Conservation (phyloP, 345 rosid species). For the Camelina laxa region DNA sequence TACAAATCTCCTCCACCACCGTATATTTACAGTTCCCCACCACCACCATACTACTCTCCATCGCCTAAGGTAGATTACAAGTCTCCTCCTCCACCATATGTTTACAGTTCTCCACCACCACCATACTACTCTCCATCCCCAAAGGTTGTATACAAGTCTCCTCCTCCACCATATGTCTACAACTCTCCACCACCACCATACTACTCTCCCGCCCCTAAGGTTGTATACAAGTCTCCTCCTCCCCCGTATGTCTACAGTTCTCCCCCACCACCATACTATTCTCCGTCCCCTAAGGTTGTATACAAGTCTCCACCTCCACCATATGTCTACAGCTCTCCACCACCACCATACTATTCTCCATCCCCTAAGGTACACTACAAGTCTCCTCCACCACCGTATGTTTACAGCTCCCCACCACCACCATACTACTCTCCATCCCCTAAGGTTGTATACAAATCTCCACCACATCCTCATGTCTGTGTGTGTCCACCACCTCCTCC, state of each 20-base stretch:
- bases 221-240: slow-evolving; percentile 5
- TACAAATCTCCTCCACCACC: slow-evolving; percentile 29
- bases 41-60: slow-evolving; percentile 27
- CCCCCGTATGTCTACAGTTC: slow-evolving; percentile 11
- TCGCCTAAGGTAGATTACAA: slow-evolving; percentile 3
- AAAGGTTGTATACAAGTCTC: not conserved
- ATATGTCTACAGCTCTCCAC: slow-evolving; percentile 12
- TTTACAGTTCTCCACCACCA: slow-evolving; percentile 27
- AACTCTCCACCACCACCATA: slow-evolving; percentile 24
- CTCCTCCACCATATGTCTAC: slow-evolving; percentile 34
- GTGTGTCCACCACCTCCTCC: not conserved
- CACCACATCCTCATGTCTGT: not conserved
- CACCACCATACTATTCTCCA: slow-evolving; percentile 20
- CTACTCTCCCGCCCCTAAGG: not conserved
- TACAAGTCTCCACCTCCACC: slow-evolving; percentile 31
- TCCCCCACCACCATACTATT: slow-evolving; percentile 28
- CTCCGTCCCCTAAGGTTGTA: not conserved
- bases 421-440: slow-evolving; percentile 9
- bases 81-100: slow-evolving; percentile 25
- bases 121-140: slow-evolving; percentile 7
- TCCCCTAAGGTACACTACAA: not conserved
- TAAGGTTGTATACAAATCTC: not conserved
- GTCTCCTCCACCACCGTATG: not conserved
- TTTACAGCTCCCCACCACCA: slow-evolving; percentile 4
- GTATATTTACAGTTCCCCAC: slow-evolving; percentile 1